A percentile compares a stretch with the other conserved stretches of the same genome.
These are phyloP conservation scores for Tetrahymena elliotti DNA, from an alignment of 73 alveolate genomes.

Conservation along the genomic window DNA sequence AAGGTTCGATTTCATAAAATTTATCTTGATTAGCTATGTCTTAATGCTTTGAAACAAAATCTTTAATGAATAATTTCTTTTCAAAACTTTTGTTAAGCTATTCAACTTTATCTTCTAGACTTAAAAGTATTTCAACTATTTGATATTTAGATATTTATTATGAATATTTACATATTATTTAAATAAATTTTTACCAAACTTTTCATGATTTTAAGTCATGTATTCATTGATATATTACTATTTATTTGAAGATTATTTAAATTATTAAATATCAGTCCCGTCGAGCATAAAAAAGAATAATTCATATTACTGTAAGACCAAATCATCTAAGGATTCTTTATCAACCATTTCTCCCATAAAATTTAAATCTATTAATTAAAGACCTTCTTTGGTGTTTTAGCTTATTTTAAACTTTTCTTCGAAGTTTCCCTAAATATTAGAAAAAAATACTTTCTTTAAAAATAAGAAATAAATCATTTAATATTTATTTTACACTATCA, in stretches of 20 bases:
- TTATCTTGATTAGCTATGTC: neutral
- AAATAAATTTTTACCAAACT: neutral
- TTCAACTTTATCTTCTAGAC: neutral
- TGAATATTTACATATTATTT: no score
- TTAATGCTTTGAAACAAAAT: neutral
- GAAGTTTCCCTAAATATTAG: neutral
- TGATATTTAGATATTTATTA: neutral
- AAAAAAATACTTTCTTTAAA: neutral
- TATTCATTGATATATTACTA: neutral
- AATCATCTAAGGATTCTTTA: neutral
- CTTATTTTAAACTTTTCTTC: neutral
- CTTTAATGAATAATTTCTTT: neutral
- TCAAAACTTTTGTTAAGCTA: neutral
- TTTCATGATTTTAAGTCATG: neutral
- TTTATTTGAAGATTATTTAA: neutral
- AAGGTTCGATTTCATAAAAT: neutral
- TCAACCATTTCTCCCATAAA: neutral
- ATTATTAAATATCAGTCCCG: neutral
- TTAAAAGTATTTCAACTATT: neutral
- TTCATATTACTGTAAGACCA: neutral
- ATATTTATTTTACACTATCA: neutral
- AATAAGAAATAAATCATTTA: no score
- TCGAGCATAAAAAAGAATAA: neutral
- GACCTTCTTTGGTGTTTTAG: neutral
- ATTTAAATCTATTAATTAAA: neutral